These are phyloP conservation scores for Porphyra umbilicalis DNA, from an alignment of 31 red algal species.

Conservation along the genomic window DNA sequence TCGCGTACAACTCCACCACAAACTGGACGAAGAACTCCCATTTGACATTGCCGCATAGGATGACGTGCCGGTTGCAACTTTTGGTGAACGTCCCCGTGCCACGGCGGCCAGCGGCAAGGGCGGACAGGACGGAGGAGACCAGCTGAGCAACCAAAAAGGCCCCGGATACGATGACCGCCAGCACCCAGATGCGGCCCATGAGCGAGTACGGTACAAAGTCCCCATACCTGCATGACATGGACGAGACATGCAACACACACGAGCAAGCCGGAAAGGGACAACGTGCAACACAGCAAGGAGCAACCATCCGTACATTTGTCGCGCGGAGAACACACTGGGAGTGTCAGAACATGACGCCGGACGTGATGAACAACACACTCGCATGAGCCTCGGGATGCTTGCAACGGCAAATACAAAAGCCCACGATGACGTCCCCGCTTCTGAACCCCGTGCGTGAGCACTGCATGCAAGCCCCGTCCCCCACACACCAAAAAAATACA, in stretches of 20 bases:
- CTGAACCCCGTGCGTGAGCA: too few relatives aligned
- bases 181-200: conserved; percentile 76
- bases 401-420: too few relatives aligned
- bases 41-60: conserved; percentile 80
- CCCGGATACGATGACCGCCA: conserved; percentile 77
- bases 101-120: conserved; percentile 45
- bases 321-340: too few relatives aligned
- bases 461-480: not conserved
- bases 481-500: not conserved
- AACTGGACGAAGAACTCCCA: conserved; percentile 71
- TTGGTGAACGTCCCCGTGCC: conserved; percentile 69
- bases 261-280: too few relatives aligned
- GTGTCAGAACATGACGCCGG: too few relatives aligned
- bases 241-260: too few relatives aligned
- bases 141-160: conserved; percentile 60
- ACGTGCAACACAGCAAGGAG: too few relatives aligned
- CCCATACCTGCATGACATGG: conserved; percentile 39
- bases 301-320: too few relatives aligned
- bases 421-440: too few relatives aligned
- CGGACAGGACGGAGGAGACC: conserved; percentile 60
- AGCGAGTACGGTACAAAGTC: conserved; percentile 83
- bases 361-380: too few relatives aligned
- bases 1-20: conserved; percentile 67
- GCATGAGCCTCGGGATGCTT: too few relatives aligned
- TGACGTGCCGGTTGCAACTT: conserved; percentile 44